phyloP scores from a whole-genome alignment of 2,329 filamentous ascomycete genomes.

The Escovopsis weberi region DNA sequence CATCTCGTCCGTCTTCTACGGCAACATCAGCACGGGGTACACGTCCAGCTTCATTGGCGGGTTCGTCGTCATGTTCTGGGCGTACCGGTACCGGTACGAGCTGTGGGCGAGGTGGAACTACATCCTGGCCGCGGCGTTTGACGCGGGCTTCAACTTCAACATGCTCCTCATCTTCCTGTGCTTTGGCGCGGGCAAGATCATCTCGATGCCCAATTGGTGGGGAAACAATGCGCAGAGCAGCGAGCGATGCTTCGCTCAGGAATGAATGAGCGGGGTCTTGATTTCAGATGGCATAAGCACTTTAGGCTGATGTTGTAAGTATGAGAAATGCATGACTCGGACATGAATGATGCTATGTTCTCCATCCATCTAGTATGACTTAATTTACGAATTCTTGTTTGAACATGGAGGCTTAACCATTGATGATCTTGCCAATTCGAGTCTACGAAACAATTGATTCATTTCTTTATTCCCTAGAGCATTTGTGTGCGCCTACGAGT shows the following conservation, averaged over 20 bases:
- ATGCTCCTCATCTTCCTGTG: slow-evolving; percentile 46
- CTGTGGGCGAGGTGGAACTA: slow-evolving; percentile 48
- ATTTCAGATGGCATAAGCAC: not conserved
- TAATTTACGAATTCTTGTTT: no score
- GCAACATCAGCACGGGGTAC: slow-evolving; percentile 46
- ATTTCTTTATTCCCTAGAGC: no score
- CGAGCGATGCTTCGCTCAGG: slow-evolving; percentile 43
- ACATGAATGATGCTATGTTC: not conserved
- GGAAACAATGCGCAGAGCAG: slow-evolving; percentile 40
- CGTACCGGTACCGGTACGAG: slow-evolving; percentile 38
- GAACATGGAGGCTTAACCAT: no score
- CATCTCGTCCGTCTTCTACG: slow-evolving; percentile 40
- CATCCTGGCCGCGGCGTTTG: slow-evolving; percentile 44
- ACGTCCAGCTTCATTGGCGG: slow-evolving; percentile 43
- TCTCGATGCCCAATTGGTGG: slow-evolving; percentile 50
- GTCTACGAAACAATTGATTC: no score
- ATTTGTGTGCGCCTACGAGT: no score
- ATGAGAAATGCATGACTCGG: not conserved
- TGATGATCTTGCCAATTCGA: no score
- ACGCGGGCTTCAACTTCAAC: slow-evolving; percentile 48
- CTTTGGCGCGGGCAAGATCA: slow-evolving; percentile 40
- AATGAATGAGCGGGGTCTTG: slow-evolving; percentile 1
- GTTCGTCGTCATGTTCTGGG: slow-evolving; percentile 45
- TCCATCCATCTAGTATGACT: not conserved
- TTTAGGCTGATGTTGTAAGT: not conserved